A percentile compares a stretch with the other conserved stretches of the same genome.
Evolutionary conservation across 2,329 filamentous ascomycete genomes (phyloP).

Genomic region (Botrytis deweyae): DNA sequence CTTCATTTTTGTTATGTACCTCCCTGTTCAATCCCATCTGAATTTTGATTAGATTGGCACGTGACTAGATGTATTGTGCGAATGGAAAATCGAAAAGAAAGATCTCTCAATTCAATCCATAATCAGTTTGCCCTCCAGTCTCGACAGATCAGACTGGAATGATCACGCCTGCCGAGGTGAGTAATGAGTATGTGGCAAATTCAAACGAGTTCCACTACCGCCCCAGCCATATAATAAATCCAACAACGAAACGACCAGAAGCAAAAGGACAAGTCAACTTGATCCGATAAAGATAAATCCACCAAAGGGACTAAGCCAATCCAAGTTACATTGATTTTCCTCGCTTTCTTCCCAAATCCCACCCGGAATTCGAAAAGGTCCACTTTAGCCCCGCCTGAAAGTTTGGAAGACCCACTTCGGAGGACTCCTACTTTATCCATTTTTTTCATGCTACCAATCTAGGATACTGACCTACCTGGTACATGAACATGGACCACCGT

Average conservation of each 20-base stretch:
- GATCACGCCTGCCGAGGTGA: background rate
- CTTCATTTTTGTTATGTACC: background rate
- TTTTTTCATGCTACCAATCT: conserved; percentile 8
- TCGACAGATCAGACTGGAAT: background rate
- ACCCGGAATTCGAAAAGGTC: background rate
- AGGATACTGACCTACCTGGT: background rate
- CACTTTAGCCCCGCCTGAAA: conserved; percentile 9
- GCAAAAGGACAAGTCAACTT: background rate
- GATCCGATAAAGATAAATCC: background rate
- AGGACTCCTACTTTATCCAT: conserved; percentile 2
- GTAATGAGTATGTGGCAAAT: background rate
- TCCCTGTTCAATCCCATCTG: background rate
- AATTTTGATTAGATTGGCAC: background rate
- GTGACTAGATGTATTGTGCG: background rate
- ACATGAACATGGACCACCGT: background rate
- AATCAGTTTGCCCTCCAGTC: background rate
- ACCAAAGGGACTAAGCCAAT: background rate
- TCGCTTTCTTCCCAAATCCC: background rate
- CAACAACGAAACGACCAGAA: background rate
- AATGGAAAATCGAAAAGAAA: background rate
- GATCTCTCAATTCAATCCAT: background rate
- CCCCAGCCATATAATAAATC: background rate
- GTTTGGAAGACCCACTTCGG: background rate
- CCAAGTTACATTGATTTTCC: background rate
- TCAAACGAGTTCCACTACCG: background rate